A percentile compares a stretch with the other conserved stretches of the same genome.
Conservation (phyloP, 2,329 filamentous ascomycete species). For the Neoscytalidium dimidiatum region DNA sequence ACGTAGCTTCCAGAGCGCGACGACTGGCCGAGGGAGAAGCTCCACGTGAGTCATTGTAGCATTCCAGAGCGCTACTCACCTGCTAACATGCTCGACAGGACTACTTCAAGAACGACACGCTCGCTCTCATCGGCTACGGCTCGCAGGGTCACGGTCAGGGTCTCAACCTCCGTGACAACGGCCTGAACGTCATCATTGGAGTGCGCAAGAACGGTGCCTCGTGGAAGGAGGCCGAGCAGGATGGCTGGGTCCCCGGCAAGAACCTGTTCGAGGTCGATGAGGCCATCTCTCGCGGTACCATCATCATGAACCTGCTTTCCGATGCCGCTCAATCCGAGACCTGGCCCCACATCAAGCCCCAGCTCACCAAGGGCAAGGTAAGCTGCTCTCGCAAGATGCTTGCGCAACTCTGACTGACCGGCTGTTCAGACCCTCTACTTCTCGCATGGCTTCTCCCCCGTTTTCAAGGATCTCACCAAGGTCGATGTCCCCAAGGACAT, state of each 20-base stretch:
- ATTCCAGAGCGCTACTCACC: neutral
- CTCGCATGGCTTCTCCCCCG: slow-evolving; percentile 99
- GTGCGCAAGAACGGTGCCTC: slow-evolving; percentile 98
- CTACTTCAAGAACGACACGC: slow-evolving; percentile 99
- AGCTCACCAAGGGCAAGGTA: slow-evolving; percentile 98
- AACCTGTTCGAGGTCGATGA: slow-evolving; percentile 99
- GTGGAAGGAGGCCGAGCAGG: slow-evolving; percentile 95
- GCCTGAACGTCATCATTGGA: slow-evolving; percentile 97
- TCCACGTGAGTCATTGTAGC: slow-evolving; percentile 68
- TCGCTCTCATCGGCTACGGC: slow-evolving; percentile 97
- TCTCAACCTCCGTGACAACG: slow-evolving; percentile 99
- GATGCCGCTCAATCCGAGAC: slow-evolving; percentile 99
- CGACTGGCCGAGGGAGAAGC: slow-evolving; percentile 98
- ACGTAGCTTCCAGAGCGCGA: slow-evolving; percentile 70
- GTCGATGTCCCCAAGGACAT: slow-evolving; percentile 94
- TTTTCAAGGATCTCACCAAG: slow-evolving; percentile 99
- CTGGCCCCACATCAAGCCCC: slow-evolving; percentile 97
- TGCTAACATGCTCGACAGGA: slow-evolving; percentile 60
- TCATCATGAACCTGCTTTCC: slow-evolving; percentile 98
- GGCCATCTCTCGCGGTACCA: slow-evolving; percentile 88
- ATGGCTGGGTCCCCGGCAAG: slow-evolving; percentile 97
- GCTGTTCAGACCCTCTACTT: slow-evolving; percentile 88
- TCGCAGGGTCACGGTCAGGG: slow-evolving; percentile 99
- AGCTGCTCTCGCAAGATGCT: slow-evolving; percentile 29
- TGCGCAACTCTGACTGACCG: slow-evolving; percentile 26